A percentile compares a stretch with the other conserved stretches of the same genome.
Conservation (phyloP, 202 grass and related monocot genomes). For the Panicum hallii region DNA sequence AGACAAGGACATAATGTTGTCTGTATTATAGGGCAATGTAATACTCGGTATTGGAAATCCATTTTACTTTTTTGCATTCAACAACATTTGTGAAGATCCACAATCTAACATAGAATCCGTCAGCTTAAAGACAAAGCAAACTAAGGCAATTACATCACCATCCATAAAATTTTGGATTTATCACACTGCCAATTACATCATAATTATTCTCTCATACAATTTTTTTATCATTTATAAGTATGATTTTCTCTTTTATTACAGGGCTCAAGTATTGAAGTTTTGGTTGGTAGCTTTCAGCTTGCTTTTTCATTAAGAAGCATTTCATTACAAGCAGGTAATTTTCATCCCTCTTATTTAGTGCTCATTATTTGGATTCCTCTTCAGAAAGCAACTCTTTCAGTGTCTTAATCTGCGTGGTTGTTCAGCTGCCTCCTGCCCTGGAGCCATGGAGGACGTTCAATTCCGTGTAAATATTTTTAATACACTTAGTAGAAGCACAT, state of each 20-base stretch:
- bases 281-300: slow-evolving; percentile 92
- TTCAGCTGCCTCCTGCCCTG: not conserved
- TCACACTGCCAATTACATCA: slow-evolving; percentile 11
- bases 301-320: slow-evolving; percentile 90
- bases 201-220: not conserved
- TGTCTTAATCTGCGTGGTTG: not conserved
- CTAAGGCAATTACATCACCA: not conserved
- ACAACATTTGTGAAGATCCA: slow-evolving; percentile 10
- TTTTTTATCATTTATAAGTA: not conserved
- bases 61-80: slow-evolving; percentile 9
- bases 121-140: slow-evolving; percentile 36
- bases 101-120: slow-evolving; percentile 14
- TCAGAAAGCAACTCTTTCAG: not conserved
- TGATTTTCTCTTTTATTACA: slow-evolving; percentile 49
- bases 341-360: slow-evolving; percentile 4
- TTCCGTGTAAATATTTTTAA: not conserved
- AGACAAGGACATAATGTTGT: slow-evolving; percentile 2
- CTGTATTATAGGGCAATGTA: not conserved
- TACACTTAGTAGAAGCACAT: not conserved
- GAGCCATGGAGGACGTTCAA: not conserved
- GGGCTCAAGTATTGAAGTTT: slow-evolving; percentile 71
- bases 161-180: slow-evolving; percentile 24
- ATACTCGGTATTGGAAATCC: not conserved
- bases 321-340: slow-evolving; percentile 74
- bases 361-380: slow-evolving; percentile 3